Base-by-base conservation (phyloP, 176 grass and related monocot genomes). In the Miscanthus lutarioriparius region DNA sequence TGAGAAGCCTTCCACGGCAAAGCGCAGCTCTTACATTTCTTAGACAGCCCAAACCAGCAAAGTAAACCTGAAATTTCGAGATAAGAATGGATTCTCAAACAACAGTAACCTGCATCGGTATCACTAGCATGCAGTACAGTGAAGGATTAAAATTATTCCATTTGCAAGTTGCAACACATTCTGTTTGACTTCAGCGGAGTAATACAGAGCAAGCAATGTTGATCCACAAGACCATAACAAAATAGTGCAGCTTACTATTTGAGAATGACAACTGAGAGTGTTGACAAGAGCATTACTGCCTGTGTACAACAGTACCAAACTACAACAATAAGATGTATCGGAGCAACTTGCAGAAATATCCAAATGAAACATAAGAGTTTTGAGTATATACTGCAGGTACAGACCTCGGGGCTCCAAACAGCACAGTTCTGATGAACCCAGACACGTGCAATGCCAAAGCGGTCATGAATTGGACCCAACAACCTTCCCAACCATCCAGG, bases 351-450 rank as follows among this genome's bases (percentile, higher is more conserved):
- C 16, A 23, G 69, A 70, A 41, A 80, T 43, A 75, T 62, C 48
- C 5, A 85, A 41, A 28, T 16, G 44, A 63, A 51, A 54, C 28
- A 78, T 5, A 1, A 77, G 49, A 70, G 61, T 68, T 82, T 72
- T 65, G 61, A 83, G 61, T n/a, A 59, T 72, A 39, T 32, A 70
- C 14, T 64, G 19, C 51, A 83, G 48, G 63, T 27, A 78, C 77
- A 65, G 38, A 99, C 96, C 93, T 99, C 93, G 2, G 91, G 96
- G 82, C 91, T 99, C 96, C 93, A 96, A 85, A 99, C 93, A 5
- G 96, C 96, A 72, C 96, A 99, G 87, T 99, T 91, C 81, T 99
- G 96, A 91, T 99, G 93, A 85, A 99, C 96, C 93, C 96, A 96
- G 70, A 99, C 87, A 75, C 93, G 87, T 54, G 93, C 85, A 70